Percentiles rank a stretch among this genome's conserved stretches.
phyloP scores from a whole-genome alignment of 805 yeast genomes.

The Cyberlindnera sargentensis region DNA sequence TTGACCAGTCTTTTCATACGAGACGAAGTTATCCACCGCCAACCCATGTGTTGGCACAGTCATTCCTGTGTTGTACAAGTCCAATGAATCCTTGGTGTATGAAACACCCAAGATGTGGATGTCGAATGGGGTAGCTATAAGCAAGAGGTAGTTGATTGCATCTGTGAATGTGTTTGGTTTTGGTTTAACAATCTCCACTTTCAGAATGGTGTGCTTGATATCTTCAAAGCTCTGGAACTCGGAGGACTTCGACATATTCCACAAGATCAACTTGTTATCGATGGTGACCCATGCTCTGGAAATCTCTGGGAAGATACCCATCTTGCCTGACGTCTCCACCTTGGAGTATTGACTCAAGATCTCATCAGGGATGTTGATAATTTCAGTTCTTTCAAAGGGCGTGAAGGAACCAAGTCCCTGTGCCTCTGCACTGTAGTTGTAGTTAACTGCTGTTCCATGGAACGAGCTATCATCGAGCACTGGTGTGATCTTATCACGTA shows the following conservation, averaged over 20 bases:
- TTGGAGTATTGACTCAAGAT: slow-evolving; percentile 66
- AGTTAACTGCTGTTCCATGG: slow-evolving; percentile 54
- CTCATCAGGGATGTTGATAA: slow-evolving; percentile 72
- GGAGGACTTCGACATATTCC: slow-evolving; percentile 64
- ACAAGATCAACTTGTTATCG: slow-evolving; percentile 74
- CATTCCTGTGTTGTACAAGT: slow-evolving; percentile 77
- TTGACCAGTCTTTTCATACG: slow-evolving; percentile 61
- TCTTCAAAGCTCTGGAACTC: slow-evolving; percentile 81
- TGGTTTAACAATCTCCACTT: slow-evolving; percentile 76
- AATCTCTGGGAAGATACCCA: slow-evolving; percentile 80
- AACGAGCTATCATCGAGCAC: slow-evolving; percentile 41
- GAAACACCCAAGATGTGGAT: slow-evolving; percentile 73
- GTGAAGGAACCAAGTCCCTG: slow-evolving; percentile 45
- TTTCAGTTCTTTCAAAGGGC: slow-evolving; percentile 69
- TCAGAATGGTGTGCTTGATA: slow-evolving; percentile 65
- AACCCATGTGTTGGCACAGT: slow-evolving; percentile 75
- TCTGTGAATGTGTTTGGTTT: slow-evolving; percentile 74
- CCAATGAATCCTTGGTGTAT: slow-evolving; percentile 44
- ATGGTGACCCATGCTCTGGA: slow-evolving; percentile 80
- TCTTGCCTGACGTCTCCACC: slow-evolving; percentile 58
- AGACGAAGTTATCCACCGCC: slow-evolving; percentile 54
- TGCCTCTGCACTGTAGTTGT: slow-evolving; percentile 51
- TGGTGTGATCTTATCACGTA: slow-evolving; percentile 53
- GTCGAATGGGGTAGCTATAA: slow-evolving; percentile 76
- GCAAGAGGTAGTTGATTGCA: slow-evolving; percentile 60